Evolutionary conservation across 83 land plant genomes (phyloP).

Genomic region (Thuja plicata): DNA sequence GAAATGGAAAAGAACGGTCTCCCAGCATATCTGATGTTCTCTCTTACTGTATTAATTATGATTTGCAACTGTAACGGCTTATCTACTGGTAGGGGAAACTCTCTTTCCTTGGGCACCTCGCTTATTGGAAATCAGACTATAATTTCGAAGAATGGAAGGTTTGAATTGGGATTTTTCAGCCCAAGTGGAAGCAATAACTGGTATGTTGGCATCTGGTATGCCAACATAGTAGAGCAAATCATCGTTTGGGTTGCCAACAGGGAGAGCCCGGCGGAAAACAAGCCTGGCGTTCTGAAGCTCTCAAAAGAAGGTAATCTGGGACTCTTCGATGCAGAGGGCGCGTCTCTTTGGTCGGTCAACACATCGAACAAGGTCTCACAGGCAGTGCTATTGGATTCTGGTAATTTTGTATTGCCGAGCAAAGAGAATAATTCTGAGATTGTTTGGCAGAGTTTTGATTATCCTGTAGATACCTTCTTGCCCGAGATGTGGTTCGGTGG

Average conservation of each 20-base stretch:
- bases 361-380: not conserved
- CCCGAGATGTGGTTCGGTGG: slow-evolving; percentile 36
- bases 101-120: slow-evolving; percentile 4
- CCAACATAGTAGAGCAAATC: no score
- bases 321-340: not conserved
- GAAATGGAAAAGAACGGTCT: no score
- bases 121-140: slow-evolving; percentile 20
- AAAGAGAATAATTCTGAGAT: not conserved
- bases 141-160: slow-evolving; percentile 11
- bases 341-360: slow-evolving; percentile 6
- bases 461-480: slow-evolving; percentile 50
- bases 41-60: no score
- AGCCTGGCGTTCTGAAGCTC: slow-evolving; percentile 3
- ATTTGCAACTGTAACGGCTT: no score
- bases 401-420: slow-evolving; percentile 40
- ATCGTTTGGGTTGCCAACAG: no score
- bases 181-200: no score
- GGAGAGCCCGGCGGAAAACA: not conserved
- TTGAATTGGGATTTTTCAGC: slow-evolving; percentile 23
- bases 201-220: no score
- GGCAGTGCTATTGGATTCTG: no score
- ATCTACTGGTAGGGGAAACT: not conserved
- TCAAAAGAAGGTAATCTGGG: not conserved
- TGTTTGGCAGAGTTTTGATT: slow-evolving; percentile 37
- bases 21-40: no score